Conservation (phyloP, 2,329 filamentous ascomycete species). For the Venturiaceae sp. region DNA sequence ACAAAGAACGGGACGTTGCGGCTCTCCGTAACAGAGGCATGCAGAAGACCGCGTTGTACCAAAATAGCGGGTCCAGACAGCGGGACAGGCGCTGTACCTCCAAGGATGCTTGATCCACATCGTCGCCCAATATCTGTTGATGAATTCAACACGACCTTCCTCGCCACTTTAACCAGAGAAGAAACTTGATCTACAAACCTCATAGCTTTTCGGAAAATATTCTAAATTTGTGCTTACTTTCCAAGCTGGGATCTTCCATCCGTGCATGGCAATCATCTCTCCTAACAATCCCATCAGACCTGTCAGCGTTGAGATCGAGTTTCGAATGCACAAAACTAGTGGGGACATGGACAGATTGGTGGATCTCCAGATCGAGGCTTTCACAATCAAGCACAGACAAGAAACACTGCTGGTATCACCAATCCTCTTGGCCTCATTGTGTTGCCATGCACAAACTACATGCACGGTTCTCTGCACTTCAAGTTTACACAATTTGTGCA, state of each 20-base stretch:
- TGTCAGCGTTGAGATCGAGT: no score
- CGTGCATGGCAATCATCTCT: background rate
- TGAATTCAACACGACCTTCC: background rate
- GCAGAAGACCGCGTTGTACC: background rate
- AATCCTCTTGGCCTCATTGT: background rate
- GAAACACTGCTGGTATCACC: background rate
- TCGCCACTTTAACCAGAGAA: no score
- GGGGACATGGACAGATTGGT: background rate
- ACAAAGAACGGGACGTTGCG: background rate
- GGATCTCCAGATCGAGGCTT: background rate
- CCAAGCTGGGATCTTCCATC: background rate
- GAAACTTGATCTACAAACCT: no score
- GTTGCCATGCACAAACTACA: background rate
- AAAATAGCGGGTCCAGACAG: background rate
- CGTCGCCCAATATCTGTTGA: background rate
- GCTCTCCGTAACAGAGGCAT: background rate
- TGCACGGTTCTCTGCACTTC: background rate
- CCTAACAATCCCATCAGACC: background rate
- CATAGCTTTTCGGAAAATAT: no score
- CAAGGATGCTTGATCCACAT: background rate
- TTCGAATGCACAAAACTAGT: no score
- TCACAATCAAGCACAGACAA: background rate
- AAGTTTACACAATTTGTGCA: background rate
- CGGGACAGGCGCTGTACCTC: background rate
- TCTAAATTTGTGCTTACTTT: no score